Evolutionary conservation across 2,329 filamentous ascomycete genomes (phyloP).

Genomic region (Dichotomopilus funicola): DNA sequence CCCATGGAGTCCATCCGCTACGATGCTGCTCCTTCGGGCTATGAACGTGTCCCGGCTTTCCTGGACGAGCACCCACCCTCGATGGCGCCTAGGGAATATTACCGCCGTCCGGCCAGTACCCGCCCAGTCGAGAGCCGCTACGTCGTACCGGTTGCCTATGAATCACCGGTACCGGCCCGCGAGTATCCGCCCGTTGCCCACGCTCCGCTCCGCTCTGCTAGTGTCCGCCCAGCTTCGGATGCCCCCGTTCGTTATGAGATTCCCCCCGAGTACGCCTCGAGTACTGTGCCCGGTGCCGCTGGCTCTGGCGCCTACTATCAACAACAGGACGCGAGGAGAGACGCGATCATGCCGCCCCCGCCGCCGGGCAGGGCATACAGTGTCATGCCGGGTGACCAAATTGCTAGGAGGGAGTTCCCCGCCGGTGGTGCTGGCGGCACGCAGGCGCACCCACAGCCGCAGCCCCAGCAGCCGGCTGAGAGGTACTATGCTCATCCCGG

Average conservation of each 20-base stretch:
- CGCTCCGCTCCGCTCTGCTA: constrained; percentile 18
- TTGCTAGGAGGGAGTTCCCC: constrained; percentile 32
- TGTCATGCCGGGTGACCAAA: constrained; percentile 25
- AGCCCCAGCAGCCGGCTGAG: constrained; percentile 35
- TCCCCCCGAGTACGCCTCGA: constrained; percentile 28
- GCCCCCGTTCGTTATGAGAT: constrained; percentile 26
- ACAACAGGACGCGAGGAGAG: constrained; percentile 22
- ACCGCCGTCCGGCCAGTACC: constrained; percentile 15
- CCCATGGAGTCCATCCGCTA: constrained; percentile 28
- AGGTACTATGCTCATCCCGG: constrained; percentile 18
- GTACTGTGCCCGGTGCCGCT: constrained; percentile 37
- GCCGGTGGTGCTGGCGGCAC: neutral
- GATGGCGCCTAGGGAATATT: constrained; percentile 41
- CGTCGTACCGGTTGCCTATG: constrained; percentile 21
- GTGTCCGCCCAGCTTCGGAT: constrained; percentile 18
- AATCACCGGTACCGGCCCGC: constrained; percentile 13
- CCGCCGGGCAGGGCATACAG: constrained; percentile 28
- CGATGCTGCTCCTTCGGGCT: constrained; percentile 15
- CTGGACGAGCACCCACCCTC: constrained; percentile 34
- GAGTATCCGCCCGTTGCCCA: neutral
- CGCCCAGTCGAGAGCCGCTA: constrained; percentile 20
- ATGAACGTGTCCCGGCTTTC: constrained; percentile 24
- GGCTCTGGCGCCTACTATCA: constrained; percentile 21
- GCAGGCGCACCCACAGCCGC: constrained; percentile 33
- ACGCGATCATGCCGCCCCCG: constrained; percentile 21